Percentiles rank a stretch among this genome's conserved stretches.
Evolutionary conservation across 192 early-diverging fungal genomes (phyloP).

Genomic region (Umbelopsis ramanniana): DNA sequence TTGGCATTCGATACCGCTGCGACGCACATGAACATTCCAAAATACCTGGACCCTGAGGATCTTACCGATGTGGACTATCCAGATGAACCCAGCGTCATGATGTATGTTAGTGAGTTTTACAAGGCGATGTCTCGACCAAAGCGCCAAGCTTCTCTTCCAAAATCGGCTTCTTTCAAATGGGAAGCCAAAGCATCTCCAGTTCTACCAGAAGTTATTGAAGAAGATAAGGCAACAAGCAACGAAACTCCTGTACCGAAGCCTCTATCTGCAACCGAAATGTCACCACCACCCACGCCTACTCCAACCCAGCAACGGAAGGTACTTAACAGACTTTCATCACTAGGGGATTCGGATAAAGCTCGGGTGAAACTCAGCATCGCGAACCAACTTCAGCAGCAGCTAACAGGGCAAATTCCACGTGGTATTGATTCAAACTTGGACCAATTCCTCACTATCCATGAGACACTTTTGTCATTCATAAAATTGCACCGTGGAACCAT

Average conservation of each 20-base stretch:
- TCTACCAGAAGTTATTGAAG: background rate
- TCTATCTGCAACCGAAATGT: background rate
- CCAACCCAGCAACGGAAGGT: conserved; percentile 25
- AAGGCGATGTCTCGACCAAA: conserved; percentile 53
- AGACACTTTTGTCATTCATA: conserved; percentile 33
- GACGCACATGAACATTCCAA: conserved; percentile 44
- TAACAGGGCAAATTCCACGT: conserved; percentile 40
- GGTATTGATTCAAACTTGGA: conserved; percentile 40
- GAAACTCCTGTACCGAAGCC: background rate
- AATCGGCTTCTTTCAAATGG: background rate
- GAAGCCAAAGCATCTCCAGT: background rate
- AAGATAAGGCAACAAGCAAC: background rate
- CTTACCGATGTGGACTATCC: conserved; percentile 54
- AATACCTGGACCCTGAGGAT: conserved; percentile 51
- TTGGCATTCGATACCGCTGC: conserved; percentile 48
- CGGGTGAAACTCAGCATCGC: conserved; percentile 36
- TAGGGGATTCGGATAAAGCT: conserved; percentile 37
- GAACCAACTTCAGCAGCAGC: conserved; percentile 33
- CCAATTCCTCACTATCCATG: conserved; percentile 33
- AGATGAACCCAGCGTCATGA: conserved; percentile 57
- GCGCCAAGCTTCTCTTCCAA: conserved; percentile 18
- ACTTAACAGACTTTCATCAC: conserved; percentile 29
- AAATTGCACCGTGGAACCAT: conserved; percentile 31
- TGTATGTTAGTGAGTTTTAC: conserved; percentile 58
- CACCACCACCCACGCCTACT: conserved; percentile 13